Conservation (phyloP, 2,329 filamentous ascomycete genomes). For the Camptophora hylomeconis region DNA sequence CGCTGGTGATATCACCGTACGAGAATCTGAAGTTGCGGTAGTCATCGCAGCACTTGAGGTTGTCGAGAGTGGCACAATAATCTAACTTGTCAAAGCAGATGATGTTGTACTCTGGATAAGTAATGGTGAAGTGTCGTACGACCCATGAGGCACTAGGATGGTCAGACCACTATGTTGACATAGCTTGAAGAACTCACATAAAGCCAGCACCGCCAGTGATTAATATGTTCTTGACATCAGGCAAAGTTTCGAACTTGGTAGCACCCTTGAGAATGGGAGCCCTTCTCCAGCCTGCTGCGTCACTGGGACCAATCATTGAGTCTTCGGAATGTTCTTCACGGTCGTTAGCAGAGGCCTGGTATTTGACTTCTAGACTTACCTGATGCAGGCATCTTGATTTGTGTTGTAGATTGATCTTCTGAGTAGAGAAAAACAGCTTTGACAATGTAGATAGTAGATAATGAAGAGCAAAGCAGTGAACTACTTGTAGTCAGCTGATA, state of each 20-base stretch:
- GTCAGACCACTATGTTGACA: not conserved
- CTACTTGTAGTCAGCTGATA: too few relatives aligned
- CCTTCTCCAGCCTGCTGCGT: too few relatives aligned
- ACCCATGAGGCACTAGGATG: constrained; percentile 61
- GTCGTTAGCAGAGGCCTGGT: too few relatives aligned
- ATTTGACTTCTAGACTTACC: too few relatives aligned
- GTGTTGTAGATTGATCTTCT: too few relatives aligned
- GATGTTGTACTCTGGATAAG: constrained; percentile 65
- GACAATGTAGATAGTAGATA: too few relatives aligned
- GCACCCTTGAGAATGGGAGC: constrained; percentile 1
- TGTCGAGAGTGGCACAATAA: constrained; percentile 70
- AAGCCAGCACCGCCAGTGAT: constrained; percentile 75
- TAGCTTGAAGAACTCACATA: constrained; percentile 54
- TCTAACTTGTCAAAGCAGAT: constrained; percentile 77
- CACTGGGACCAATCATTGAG: too few relatives aligned
- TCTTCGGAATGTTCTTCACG: too few relatives aligned
- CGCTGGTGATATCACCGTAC: constrained; percentile 64
- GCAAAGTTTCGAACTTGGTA: constrained; percentile 1
- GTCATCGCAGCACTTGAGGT: constrained; percentile 55
- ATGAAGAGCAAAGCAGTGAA: too few relatives aligned
- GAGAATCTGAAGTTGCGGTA: constrained; percentile 66
- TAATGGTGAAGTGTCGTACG: constrained; percentile 61
- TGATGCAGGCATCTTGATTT: too few relatives aligned
- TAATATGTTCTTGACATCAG: constrained; percentile 66
- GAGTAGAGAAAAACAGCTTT: too few relatives aligned